Evolutionary conservation across 148 eudicot species (phyloP), one percentile per base, ranked within the genome.

Genomic region (Agrostemma githago): DNA sequence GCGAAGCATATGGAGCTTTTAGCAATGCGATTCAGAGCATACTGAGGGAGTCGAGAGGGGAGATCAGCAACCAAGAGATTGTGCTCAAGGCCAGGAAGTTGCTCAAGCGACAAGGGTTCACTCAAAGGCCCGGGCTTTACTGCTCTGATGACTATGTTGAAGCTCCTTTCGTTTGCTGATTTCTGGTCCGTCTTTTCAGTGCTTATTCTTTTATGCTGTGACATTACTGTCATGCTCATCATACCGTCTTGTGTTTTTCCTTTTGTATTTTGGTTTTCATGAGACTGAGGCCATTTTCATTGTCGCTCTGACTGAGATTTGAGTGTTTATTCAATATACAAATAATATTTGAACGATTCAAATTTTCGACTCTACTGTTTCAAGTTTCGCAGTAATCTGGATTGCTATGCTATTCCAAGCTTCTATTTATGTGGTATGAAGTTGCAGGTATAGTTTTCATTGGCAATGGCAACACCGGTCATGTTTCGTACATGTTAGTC

Each of bases 51-150:
- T 70, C 89, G 6, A 74, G 84, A 79, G 98, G 88, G 0, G 57
- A 53, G 9, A 71, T 87, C 16, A 83, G 81, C 40, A 88, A 94
- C 40, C 82, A 82, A 16, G 83, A 86, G 73, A 82, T 94, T 48
- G 97, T 94, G 44, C 34, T 74, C 19, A 89, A 81, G 82, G 97
- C 99, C 0, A 82, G 99, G 84, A 71, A 92, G 77, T 39, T 89
- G 67, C 83, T 95, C 53, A 89, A 95, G 82, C 77, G 48, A 17
- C 97, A 92, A 77, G 99, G 97, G 4, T 95, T 85, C 77, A 83
- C 90, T 56, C 99, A 92, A 73, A 88, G 85, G 14, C 99, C 97
- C 2, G 97, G 99, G 43, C 89, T 92, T 20, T 95, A 95, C 53
- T 94, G 97, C 86, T 69, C 84, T 66, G 91, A 94, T 66, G 77